Conservation (phyloP, 2,329 filamentous ascomycete genomes). For the Exophiala xenobiotica region DNA sequence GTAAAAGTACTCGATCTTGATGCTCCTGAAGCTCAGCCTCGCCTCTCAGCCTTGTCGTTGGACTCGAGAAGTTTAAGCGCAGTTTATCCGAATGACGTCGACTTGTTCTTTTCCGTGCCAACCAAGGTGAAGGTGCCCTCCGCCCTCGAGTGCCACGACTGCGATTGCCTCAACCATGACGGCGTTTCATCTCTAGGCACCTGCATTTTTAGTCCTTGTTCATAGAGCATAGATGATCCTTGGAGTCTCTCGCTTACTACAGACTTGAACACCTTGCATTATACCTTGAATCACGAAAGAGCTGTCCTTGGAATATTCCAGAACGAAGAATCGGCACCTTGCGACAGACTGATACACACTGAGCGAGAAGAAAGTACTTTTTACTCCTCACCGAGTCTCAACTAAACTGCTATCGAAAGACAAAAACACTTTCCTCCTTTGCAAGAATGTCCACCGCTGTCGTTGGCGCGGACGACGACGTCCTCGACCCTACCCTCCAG, state of each 20-base stretch:
- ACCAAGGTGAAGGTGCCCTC: too few species aligned
- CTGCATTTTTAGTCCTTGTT: background rate
- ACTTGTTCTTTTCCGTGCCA: slow-evolving; percentile 1
- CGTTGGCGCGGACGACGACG: slow-evolving; percentile 60
- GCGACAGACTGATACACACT: background rate
- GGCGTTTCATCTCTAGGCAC: background rate
- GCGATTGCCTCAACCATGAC: background rate
- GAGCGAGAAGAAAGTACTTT: background rate
- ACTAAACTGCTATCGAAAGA: background rate
- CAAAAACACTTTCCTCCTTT: background rate
- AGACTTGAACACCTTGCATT: background rate
- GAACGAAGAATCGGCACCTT: background rate
- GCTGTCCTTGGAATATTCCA: background rate
- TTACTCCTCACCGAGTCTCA: background rate
- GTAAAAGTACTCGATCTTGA: too few species aligned
- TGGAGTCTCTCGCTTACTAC: too few species aligned
- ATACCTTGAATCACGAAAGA: background rate
- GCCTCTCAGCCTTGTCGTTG: background rate
- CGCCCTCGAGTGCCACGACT: background rate
- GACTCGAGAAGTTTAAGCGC: background rate
- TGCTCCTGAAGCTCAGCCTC: too few species aligned
- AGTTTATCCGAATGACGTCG: slow-evolving; percentile 3
- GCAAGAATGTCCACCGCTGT: slow-evolving; percentile 39
- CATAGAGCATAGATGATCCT: background rate
- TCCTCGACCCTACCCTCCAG: slow-evolving; percentile 88